These are phyloP conservation scores for Phascolomyces articulosus DNA, from an alignment of 371 early-diverging fungal species.

Conservation along the genomic window DNA sequence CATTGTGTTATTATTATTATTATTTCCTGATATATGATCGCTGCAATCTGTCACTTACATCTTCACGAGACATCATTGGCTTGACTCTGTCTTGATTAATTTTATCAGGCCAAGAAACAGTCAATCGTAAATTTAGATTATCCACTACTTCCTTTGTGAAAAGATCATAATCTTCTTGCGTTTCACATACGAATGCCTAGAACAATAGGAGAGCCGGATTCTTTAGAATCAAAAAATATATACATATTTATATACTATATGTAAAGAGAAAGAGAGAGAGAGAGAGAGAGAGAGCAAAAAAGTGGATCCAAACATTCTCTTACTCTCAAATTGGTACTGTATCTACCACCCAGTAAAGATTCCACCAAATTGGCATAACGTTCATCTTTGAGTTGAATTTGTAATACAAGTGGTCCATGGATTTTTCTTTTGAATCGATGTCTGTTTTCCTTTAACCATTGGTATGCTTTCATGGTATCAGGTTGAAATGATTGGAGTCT, in stretches of 20 bases:
- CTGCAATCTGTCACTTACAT: conserved; percentile 27
- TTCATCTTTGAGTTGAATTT: conserved; percentile 67
- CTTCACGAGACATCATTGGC: conserved; percentile 45
- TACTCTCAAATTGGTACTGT: conserved; percentile 49
- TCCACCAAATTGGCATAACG: conserved; percentile 72
- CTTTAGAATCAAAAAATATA: too few relatives aligned
- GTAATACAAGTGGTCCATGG: conserved; percentile 73
- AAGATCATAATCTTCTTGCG: conserved; percentile 73
- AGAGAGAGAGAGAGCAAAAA: too few relatives aligned
- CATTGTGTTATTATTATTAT: too few relatives aligned
- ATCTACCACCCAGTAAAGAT: conserved; percentile 38
- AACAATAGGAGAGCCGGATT: too few relatives aligned
- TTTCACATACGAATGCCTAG: conserved; percentile 83
- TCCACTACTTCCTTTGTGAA: conserved; percentile 70
- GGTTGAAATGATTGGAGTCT: conserved; percentile 39
- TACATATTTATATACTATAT: too few relatives aligned
- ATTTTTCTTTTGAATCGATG: conserved; percentile 68
- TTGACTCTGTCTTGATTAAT: conserved; percentile 33
- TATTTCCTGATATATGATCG: too few relatives aligned
- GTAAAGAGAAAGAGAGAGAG: too few relatives aligned
- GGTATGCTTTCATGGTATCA: conserved; percentile 60
- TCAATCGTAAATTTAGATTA: conserved; percentile 55
- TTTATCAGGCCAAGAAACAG: conserved; percentile 56
- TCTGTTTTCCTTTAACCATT: conserved; percentile 70
- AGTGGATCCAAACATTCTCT: too few relatives aligned